These are phyloP conservation scores for Ophiostoma angusticollis DNA, from an alignment of 2,329 filamentous ascomycete genomes.

Conservation along the genomic window DNA sequence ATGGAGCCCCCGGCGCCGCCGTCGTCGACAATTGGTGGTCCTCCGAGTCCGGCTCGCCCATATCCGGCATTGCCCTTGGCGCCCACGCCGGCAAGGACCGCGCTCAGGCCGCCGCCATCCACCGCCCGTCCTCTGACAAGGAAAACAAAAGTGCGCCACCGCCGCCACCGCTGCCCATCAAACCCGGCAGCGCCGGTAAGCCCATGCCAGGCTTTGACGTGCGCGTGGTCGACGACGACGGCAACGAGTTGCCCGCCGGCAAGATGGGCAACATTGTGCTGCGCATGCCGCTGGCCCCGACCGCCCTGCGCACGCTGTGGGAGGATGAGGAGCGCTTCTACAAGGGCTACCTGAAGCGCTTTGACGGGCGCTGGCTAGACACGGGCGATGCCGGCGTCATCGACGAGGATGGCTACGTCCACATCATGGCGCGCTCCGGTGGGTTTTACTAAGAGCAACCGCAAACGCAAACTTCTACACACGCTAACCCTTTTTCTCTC, in stretches of 20 bases:
- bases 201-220: constrained; percentile 88
- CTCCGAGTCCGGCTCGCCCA: constrained; percentile 45
- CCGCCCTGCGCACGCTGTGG: constrained; percentile 77
- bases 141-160: constrained; percentile 1
- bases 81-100: constrained; percentile 47
- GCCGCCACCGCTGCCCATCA: constrained; percentile 46
- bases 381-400: constrained; percentile 85
- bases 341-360: constrained; percentile 70
- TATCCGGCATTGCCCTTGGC: constrained; percentile 40
- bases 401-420: constrained; percentile 56
- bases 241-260: constrained; percentile 55
- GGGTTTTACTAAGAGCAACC: neutral
- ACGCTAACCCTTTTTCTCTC: neutral
- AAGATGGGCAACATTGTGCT: constrained; percentile 89
- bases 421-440: constrained; percentile 45
- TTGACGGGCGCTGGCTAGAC: constrained; percentile 72
- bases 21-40: constrained; percentile 52
- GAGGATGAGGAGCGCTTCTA: constrained; percentile 77
- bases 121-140: constrained; percentile 12
- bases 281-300: constrained; percentile 68
- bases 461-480: neutral
- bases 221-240: constrained; percentile 67
- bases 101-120: constrained; percentile 26
- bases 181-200: constrained; percentile 79
- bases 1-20: constrained; percentile 50